Evolutionary conservation across 371 early-diverging fungal genomes (phyloP).

Genomic region (Entomophthora muscae): DNA sequence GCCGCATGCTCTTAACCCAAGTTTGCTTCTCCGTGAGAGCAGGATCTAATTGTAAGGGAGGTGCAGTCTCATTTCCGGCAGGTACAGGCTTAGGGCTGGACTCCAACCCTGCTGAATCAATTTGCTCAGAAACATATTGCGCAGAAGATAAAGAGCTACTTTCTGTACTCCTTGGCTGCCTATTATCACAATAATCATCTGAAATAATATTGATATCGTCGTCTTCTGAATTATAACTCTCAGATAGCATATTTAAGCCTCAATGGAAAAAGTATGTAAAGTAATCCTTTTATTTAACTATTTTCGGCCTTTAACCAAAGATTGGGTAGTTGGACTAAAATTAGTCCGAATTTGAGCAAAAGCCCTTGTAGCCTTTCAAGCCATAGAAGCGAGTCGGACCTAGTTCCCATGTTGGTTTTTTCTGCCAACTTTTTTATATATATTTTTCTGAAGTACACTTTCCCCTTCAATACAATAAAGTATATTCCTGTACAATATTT

Average conservation of each 20-base stretch:
- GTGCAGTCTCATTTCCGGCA: not conserved
- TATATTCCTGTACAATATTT: too few species aligned
- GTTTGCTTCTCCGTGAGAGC: constrained; percentile 28
- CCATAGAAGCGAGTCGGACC: too few species aligned
- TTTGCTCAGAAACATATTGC: constrained; percentile 27
- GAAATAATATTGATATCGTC: not conserved
- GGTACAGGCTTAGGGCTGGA: not conserved
- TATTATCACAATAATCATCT: not conserved
- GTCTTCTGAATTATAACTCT: not conserved
- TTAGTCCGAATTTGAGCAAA: too few species aligned
- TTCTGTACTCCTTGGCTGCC: not conserved
- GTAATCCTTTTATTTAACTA: too few species aligned
- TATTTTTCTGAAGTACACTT: too few species aligned
- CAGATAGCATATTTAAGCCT: not conserved
- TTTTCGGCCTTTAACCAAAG: too few species aligned
- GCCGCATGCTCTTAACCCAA: constrained; percentile 60
- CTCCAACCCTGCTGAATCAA: not conserved
- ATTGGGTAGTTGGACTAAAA: too few species aligned
- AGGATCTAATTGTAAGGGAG: not conserved
- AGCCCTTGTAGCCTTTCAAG: too few species aligned
- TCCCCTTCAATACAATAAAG: too few species aligned
- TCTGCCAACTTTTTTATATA: too few species aligned
- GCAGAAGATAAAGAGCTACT: not conserved
- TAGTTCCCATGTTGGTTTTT: too few species aligned
- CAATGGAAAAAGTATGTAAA: too few species aligned